Evolutionary conservation across 2,329 filamentous ascomycete genomes (phyloP), one percentile per base, ranked within the genome.

Genomic region (Trichoderma brevicompactum): DNA sequence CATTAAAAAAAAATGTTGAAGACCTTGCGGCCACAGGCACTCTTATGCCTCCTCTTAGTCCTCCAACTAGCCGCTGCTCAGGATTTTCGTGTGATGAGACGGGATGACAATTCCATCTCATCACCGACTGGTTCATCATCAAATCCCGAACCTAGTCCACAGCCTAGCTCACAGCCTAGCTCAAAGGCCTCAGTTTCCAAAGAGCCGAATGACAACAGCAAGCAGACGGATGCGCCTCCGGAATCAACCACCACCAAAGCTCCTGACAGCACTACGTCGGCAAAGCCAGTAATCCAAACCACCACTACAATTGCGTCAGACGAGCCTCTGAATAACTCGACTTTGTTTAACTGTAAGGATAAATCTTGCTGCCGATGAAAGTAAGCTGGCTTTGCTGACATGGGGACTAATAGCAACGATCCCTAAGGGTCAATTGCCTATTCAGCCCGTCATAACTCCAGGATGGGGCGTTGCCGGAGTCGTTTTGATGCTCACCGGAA

Each of bases 381-480:
- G 6, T 10, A 44, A 48, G 15, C n/a, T 56, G n/a, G 34, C 58
- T 44, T 43, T 64, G 49, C 56, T 65, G 54, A 63, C 28, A 38
- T 32, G 8, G 12, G 23, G n/a, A 7, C 12, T 9, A 2, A 13
- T 66, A 85, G 83, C 73, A 36, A 81, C 80, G 2, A 79, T 86
- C 53, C 76, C 80, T 3, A 74, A 73, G 5, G 83, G 83, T 52
- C 74, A 84, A 58, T 82, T 97, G 17, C 94, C 94, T 0, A 79
- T 97, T 40, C 72, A 85, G 28, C 93, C 94, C 0, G 78, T 76
- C 64, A 83, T 98, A 54, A 97, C 92, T 2, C 93, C 94, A 3
- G 92, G 89, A 46, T 88, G 92, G 78, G 92, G 88, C 3, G 85
- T 97, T 55, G 89, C 88, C 40, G 94, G 94, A 28, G 85, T 89